phyloP scores from a whole-genome alignment of 768 basidiomycete genomes.

The Lactarius quietus region DNA sequence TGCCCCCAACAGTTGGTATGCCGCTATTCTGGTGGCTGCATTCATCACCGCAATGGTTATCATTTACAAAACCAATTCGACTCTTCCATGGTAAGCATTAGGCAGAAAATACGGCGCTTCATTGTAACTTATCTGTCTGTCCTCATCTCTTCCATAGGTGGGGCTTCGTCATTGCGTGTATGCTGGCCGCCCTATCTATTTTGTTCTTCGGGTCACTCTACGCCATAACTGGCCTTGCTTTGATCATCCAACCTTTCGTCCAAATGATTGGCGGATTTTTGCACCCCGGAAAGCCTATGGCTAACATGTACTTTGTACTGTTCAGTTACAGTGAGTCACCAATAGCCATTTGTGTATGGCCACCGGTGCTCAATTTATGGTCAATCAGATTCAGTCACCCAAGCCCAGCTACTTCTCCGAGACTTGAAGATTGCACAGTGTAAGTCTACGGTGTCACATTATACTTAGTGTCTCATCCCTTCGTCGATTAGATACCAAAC shows the following conservation, averaged over 20 bases:
- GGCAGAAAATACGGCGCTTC: no score
- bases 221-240: conserved; percentile 45
- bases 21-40: conserved; percentile 24
- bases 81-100: conserved; percentile 42
- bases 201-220: conserved; percentile 45
- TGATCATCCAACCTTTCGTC: conserved; percentile 48
- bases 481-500: conserved; percentile 36
- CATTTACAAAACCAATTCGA: conserved; percentile 48
- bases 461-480: not conserved
- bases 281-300: conserved; percentile 35
- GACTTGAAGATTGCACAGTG: conserved; percentile 51
- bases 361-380: not conserved
- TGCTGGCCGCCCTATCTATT: conserved; percentile 43
- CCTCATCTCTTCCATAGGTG: conserved; percentile 31
- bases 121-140: not conserved
- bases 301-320: conserved; percentile 42
- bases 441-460: conserved; percentile 8
- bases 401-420: conserved; percentile 42
- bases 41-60: conserved; percentile 40
- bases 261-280: conserved; percentile 43
- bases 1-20: conserved; percentile 36
- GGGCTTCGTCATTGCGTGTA: conserved; percentile 43
- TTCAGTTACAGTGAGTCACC: conserved; percentile 42
- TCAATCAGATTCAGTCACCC: conserved; percentile 40
- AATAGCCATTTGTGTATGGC: not conserved